These are phyloP conservation scores for Trichothecium sympodiale DNA, from an alignment of 2,329 filamentous ascomycete species.

Conservation along the genomic window DNA sequence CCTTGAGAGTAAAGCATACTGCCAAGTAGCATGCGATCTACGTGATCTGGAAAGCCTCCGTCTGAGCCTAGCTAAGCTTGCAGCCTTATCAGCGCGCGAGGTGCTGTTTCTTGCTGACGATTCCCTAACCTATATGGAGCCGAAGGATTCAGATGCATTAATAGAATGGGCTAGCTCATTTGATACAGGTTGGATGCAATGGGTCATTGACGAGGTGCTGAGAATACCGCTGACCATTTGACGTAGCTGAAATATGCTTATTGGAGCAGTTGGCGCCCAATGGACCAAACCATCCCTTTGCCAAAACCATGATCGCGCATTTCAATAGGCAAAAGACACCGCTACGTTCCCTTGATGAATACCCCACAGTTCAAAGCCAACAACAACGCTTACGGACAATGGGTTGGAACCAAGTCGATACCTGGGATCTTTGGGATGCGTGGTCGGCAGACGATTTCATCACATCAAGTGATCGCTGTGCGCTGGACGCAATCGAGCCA, in stretches of 20 bases:
- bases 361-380: slow-evolving; percentile 58
- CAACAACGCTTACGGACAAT: slow-evolving; percentile 51
- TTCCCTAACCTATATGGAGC: slow-evolving; percentile 83
- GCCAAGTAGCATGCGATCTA: slow-evolving; percentile 73
- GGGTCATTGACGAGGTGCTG: too few relatives aligned
- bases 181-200: slow-evolving; percentile 43
- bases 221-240: slow-evolving; percentile 3
- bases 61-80: slow-evolving; percentile 42
- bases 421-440: slow-evolving; percentile 68
- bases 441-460: slow-evolving; percentile 66
- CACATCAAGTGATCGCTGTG: slow-evolving; percentile 41
- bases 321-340: slow-evolving; percentile 73
- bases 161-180: slow-evolving; percentile 69
- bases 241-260: slow-evolving; percentile 66
- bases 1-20: slow-evolving; percentile 58
- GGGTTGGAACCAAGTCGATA: slow-evolving; percentile 56
- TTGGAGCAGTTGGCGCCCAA: slow-evolving; percentile 80
- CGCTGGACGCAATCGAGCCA: slow-evolving; percentile 61
- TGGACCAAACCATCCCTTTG: slow-evolving; percentile 70
- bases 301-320: slow-evolving; percentile 72
- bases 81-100: slow-evolving; percentile 45
- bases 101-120: slow-evolving; percentile 83
- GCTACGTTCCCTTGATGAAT: slow-evolving; percentile 61
- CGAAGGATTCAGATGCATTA: slow-evolving; percentile 58
- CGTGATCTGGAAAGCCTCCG: slow-evolving; percentile 54